Conservation (phyloP, 495 filamentous ascomycete genomes). For the Aspergillus coremiiformis region DNA sequence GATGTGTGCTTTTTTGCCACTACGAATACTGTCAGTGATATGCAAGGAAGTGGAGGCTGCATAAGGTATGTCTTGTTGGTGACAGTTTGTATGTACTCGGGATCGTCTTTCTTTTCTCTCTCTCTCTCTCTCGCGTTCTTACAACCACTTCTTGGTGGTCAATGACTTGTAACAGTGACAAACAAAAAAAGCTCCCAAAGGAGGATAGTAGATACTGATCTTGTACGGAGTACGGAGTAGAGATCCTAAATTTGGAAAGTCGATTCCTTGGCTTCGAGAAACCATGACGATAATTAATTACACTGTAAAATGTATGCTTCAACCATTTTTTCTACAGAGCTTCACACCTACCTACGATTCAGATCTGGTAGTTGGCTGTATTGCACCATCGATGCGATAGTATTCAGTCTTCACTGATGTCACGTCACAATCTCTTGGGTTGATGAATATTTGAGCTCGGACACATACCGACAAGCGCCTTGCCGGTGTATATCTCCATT, state of each 20-base stretch:
- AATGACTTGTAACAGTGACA: conserved; percentile 3
- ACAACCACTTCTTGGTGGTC: conserved; percentile 7
- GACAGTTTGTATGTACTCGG: not conserved
- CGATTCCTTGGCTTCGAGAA: not conserved
- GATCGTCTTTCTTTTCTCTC: conserved; percentile 3
- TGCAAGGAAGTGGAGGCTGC: conserved; percentile 9
- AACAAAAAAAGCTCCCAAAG: conserved; percentile 1
- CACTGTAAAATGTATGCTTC: too few relatives aligned
- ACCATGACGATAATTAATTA: not conserved
- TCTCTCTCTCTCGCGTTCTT: not conserved
- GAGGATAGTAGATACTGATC: not conserved
- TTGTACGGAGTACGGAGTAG: too few relatives aligned
- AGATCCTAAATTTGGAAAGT: not conserved
- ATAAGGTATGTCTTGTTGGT: conserved; percentile 7
- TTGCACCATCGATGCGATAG: too few relatives aligned
- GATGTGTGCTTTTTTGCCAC: conserved; percentile 1
- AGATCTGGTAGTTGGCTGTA: not conserved
- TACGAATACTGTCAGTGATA: not conserved
- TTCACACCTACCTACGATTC: not conserved
- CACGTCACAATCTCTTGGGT: conserved; percentile 1
- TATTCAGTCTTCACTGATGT: conserved; percentile 4
- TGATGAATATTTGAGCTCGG: not conserved
- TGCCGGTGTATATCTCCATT: not conserved
- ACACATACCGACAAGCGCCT: not conserved
- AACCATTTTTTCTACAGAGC: not conserved